Percentiles rank a stretch among this genome's conserved stretches.
phyloP scores from a whole-genome alignment of 257 asterid genomes.

The Nicotiana obtusifolia region DNA sequence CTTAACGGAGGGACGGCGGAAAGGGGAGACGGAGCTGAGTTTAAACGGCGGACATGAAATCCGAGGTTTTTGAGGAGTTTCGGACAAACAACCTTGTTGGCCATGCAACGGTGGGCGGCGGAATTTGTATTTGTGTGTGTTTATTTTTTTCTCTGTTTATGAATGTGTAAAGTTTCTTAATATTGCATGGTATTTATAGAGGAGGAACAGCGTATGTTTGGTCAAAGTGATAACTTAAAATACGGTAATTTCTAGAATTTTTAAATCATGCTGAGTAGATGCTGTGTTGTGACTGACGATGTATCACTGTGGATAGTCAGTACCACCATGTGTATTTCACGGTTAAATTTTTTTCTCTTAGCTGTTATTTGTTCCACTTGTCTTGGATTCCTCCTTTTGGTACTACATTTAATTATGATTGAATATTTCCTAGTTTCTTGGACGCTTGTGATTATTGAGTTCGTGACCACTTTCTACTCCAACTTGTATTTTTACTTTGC shows the following conservation, averaged over 20 bases:
- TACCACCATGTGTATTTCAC: conserved; percentile 1
- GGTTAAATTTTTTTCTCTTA: conserved; percentile 5
- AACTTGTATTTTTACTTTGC: not conserved
- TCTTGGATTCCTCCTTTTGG: not conserved
- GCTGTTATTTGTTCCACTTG: conserved; percentile 9
- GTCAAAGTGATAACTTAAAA: not conserved
- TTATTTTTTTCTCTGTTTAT: not conserved
- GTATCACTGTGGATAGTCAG: not conserved
- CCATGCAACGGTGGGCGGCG: conserved; percentile 12
- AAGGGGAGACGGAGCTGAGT: conserved; percentile 32
- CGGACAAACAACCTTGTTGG: conserved; percentile 9
- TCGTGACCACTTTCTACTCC: not conserved
- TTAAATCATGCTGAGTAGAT: conserved; percentile 11
- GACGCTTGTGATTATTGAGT: not conserved
- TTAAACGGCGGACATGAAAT: conserved; percentile 22
- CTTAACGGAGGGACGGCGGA: conserved; percentile 22
- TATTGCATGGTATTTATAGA: conserved; percentile 4
- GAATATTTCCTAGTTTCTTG: not conserved
- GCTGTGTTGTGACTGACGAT: conserved; percentile 10
- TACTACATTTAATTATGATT: not conserved
- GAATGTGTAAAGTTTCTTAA: not conserved
- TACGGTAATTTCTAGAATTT: not conserved
- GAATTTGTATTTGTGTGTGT: not conserved
- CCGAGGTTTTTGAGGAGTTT: conserved; percentile 3
- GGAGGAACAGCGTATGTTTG: not conserved